These are phyloP conservation scores for Raddia guianensis DNA, from an alignment of 176 grass and related monocot species.

Conservation along the genomic window DNA sequence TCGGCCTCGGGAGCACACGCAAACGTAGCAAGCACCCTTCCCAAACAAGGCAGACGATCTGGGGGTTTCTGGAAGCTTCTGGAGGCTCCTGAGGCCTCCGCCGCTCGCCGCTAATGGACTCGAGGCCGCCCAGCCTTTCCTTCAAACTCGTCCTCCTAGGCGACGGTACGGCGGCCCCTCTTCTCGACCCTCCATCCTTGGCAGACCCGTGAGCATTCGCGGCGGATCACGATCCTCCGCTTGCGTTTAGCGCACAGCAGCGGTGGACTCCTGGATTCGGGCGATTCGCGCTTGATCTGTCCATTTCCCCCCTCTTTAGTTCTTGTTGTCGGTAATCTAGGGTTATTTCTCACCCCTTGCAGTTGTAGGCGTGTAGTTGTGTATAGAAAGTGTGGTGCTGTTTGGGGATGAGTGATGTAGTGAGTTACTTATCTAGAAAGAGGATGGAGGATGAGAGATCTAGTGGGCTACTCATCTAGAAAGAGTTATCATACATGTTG, in stretches of 20 bases:
- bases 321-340: not conserved
- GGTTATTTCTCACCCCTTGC: not conserved
- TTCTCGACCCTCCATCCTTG: not conserved
- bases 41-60: not conserved
- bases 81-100: not conserved
- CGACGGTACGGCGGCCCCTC: conserved; percentile 43
- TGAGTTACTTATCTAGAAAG: not conserved
- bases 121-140: conserved; percentile 44
- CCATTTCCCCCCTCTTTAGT: not conserved
- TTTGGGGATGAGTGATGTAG: not conserved
- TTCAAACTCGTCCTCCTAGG: conserved; percentile 87
- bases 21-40: not conserved
- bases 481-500: not conserved
- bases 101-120: conserved; percentile 37
- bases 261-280: not conserved
- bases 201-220: not conserved
- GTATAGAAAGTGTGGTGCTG: not conserved
- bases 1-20: not conserved
- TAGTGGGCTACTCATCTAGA: not conserved
- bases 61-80: conserved; percentile 21
- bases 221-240: not conserved
- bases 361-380: not conserved
- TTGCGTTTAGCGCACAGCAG: not conserved
- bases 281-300: not conserved
- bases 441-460: not conserved